Conservation (phyloP, 768 basidiomycete species). For the Pulveroboletus ravenelii region DNA sequence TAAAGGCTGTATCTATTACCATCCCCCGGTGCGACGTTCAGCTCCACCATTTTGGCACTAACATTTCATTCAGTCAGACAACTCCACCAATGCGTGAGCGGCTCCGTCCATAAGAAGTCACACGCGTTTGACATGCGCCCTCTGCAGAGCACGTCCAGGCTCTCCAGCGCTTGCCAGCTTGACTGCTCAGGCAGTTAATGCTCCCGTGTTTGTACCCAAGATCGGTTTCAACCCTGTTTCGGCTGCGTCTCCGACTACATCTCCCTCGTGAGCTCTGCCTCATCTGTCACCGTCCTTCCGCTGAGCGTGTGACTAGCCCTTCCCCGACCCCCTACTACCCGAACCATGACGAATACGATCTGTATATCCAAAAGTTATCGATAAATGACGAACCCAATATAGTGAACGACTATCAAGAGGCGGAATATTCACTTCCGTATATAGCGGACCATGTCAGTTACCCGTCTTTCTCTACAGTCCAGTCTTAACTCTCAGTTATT, state of each 20-base stretch:
- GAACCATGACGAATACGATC: conserved; percentile 38
- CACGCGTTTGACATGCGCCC: conserved; percentile 1
- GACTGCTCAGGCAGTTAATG: conserved; percentile 70
- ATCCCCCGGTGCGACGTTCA: conserved; percentile 54
- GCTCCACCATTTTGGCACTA: conserved; percentile 7
- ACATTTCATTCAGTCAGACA: conserved; percentile 19
- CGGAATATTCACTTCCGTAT: conserved; percentile 19
- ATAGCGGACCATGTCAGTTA: conserved; percentile 19
- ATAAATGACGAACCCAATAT: conserved; percentile 15
- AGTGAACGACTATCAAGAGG: conserved; percentile 20
- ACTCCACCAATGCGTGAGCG: conserved; percentile 26
- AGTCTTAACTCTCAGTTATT: not conserved
- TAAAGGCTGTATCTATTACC: conserved; percentile 80
- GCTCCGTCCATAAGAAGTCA: not conserved
- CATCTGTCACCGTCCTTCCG: not conserved
- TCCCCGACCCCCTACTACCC: conserved; percentile 29
- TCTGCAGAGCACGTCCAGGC: conserved; percentile 37
- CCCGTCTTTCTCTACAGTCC: not conserved
- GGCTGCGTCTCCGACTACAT: conserved; percentile 15
- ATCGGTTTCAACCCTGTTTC: conserved; percentile 39
- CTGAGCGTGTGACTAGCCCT: conserved; percentile 17
- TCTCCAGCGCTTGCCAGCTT: conserved; percentile 40
- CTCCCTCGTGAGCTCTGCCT: conserved; percentile 23
- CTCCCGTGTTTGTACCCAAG: conserved; percentile 83
- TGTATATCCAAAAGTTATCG: conserved; percentile 17